Conservation (phyloP, 1,284 basidiomycete species). For the Agaricales sp. region DNA sequence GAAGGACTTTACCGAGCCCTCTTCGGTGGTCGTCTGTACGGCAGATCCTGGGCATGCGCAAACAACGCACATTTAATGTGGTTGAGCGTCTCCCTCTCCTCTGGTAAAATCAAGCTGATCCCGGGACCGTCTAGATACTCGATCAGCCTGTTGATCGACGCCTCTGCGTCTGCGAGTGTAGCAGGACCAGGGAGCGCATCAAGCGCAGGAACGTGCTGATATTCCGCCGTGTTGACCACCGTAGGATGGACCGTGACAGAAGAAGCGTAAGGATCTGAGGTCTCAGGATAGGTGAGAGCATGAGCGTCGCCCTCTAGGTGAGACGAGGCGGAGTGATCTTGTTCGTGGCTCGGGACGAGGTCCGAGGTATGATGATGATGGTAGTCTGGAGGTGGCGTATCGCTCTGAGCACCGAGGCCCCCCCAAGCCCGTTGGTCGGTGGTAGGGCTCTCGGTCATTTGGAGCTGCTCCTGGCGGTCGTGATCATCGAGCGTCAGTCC, state of each 20-base stretch:
- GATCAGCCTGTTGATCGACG: conserved; percentile 38
- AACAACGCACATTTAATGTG: conserved; percentile 39
- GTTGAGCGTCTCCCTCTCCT: conserved; percentile 31
- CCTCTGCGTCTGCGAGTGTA: conserved; percentile 38
- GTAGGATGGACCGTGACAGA: not conserved
- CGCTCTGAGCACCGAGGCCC: conserved; percentile 6
- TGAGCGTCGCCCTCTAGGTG: conserved; percentile 4
- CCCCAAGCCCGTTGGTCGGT: not conserved
- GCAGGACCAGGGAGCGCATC: conserved; percentile 10
- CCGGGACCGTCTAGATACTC: conserved; percentile 35
- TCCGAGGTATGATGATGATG: conserved; percentile 5
- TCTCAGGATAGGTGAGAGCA: conserved; percentile 15
- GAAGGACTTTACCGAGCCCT: too few relatives aligned
- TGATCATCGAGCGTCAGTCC: not conserved
- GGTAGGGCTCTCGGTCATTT: not conserved
- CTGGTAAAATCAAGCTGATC: conserved; percentile 26
- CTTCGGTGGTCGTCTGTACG: conserved; percentile 14
- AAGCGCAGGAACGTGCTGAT: not conserved
- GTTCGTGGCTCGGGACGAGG: conserved; percentile 17
- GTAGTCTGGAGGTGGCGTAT: conserved; percentile 5
- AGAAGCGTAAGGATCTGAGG: too few relatives aligned
- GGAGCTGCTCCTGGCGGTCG: not conserved
- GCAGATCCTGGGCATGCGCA: conserved; percentile 31
- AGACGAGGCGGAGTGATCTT: conserved; percentile 13
- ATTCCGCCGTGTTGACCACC: not conserved